phyloP scores from a whole-genome alignment of 805 yeast genomes.

The Candida pseudoglaebosa region DNA sequence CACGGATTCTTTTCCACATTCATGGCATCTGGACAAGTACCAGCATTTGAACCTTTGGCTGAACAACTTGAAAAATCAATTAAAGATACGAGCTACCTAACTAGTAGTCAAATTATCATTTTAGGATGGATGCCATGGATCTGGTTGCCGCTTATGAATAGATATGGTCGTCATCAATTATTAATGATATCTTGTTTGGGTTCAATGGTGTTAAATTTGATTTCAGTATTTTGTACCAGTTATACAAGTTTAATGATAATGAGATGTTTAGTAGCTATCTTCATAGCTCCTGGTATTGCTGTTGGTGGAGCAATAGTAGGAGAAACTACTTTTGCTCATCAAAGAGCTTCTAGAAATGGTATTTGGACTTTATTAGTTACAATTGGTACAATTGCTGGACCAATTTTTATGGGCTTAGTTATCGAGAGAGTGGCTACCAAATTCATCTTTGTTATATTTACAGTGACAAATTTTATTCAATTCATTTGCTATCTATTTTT shows the following conservation, averaged over 20 bases:
- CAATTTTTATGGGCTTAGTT: constrained; percentile 16
- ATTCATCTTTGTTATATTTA: constrained; percentile 12
- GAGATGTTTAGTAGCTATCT: constrained; percentile 12
- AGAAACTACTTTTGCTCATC: constrained; percentile 15
- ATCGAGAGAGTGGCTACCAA: constrained; percentile 9
- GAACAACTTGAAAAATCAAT: constrained; percentile 8
- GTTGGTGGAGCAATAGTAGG: constrained; percentile 14
- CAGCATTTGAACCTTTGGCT: constrained; percentile 11
- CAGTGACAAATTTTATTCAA: constrained; percentile 12
- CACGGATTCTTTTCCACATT: constrained; percentile 16
- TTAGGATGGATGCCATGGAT: constrained; percentile 14
- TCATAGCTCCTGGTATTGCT: constrained; percentile 14
- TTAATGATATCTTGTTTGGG: constrained; percentile 12
- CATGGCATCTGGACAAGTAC: constrained; percentile 16
- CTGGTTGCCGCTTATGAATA: constrained; percentile 16
- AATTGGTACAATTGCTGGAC: constrained; percentile 15
- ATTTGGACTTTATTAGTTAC: constrained; percentile 14
- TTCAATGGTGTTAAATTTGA: constrained; percentile 12
- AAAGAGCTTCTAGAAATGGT: constrained; percentile 15
- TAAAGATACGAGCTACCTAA: constrained; percentile 11
- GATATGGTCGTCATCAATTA: constrained; percentile 12
- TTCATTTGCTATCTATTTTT: constrained; percentile 10
- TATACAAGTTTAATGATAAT: constrained; percentile 12
- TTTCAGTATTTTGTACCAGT: constrained; percentile 10
- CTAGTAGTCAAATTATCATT: constrained; percentile 13